Conservation (phyloP, 768 basidiomycete genomes). For the Phaeolepiota aurea region DNA sequence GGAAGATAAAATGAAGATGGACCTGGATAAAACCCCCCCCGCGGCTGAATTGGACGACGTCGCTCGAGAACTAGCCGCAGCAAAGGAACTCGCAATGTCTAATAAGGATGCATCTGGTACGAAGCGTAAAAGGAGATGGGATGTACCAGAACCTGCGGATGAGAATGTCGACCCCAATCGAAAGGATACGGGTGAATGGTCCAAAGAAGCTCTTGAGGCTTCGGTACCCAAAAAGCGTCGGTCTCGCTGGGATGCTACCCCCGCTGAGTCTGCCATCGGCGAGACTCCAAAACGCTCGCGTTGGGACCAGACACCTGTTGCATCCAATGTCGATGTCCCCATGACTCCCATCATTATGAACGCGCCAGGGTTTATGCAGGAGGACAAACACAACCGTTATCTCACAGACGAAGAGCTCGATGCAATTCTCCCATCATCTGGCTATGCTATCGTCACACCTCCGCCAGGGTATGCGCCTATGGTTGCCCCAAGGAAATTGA, state of each 20-base stretch:
- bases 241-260: constrained; percentile 94
- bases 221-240: constrained; percentile 85
- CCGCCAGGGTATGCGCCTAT: constrained; percentile 90
- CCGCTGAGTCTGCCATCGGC: constrained; percentile 51
- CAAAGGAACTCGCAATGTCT: constrained; percentile 29
- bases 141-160: constrained; percentile 52
- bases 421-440: constrained; percentile 74
- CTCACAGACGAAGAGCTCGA: constrained; percentile 95
- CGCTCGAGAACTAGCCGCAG: constrained; percentile 57
- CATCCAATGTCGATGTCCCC: constrained; percentile 57
- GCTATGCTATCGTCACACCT: constrained; percentile 88
- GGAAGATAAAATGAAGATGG: constrained; percentile 70
- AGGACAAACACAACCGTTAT: constrained; percentile 95
- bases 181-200: constrained; percentile 59
- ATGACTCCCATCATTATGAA: constrained; percentile 86
- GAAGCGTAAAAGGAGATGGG: constrained; percentile 80
- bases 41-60: constrained; percentile 71
- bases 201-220: constrained; percentile 64
- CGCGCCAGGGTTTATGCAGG: constrained; percentile 78
- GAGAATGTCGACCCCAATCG: constrained; percentile 60
- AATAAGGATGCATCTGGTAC: constrained; percentile 34
- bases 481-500: constrained; percentile 52
- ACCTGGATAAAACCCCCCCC: constrained; percentile 89
- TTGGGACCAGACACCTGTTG: constrained; percentile 92
- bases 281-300: constrained; percentile 86